Evolutionary conservation across 1,139 yeast species (phyloP).

Genomic region (Hansenula sp.): DNA sequence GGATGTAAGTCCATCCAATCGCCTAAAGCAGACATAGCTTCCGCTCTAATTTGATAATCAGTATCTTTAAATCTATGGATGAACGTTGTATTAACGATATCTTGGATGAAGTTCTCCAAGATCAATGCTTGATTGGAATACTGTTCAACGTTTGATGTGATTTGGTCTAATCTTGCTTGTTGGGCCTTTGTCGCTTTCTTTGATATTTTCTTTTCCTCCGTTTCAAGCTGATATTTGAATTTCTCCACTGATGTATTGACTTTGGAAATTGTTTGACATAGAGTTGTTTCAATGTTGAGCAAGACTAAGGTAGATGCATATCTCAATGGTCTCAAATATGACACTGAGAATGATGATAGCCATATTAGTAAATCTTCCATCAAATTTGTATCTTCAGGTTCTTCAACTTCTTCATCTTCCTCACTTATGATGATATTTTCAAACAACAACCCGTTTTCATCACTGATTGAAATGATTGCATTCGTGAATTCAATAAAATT

Average conservation of each 20-base stretch:
- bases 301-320: conserved; percentile 61
- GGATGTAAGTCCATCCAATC: conserved; percentile 71
- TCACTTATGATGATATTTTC: conserved; percentile 27
- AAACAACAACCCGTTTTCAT: conserved; percentile 64
- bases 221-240: conserved; percentile 30
- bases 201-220: conserved; percentile 27
- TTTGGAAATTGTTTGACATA: conserved; percentile 49
- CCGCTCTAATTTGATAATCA: conserved; percentile 67
- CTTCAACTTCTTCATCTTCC: conserved; percentile 30
- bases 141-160: conserved; percentile 43
- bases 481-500: conserved; percentile 56
- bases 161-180: conserved; percentile 36
- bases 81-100: conserved; percentile 64
- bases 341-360: conserved; percentile 70
- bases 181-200: conserved; percentile 28
- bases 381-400: conserved; percentile 32
- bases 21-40: conserved; percentile 60
- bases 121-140: conserved; percentile 51
- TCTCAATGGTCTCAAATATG: conserved; percentile 69
- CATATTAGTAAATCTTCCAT: conserved; percentile 65
- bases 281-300: conserved; percentile 53
- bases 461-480: conserved; percentile 47
- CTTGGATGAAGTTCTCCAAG: conserved; percentile 55
- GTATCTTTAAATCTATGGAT: conserved; percentile 79
- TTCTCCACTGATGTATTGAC: conserved; percentile 35